Base-by-base conservation (phyloP, 345 rosid species). In the Eucalyptus tenuipes region DNA sequence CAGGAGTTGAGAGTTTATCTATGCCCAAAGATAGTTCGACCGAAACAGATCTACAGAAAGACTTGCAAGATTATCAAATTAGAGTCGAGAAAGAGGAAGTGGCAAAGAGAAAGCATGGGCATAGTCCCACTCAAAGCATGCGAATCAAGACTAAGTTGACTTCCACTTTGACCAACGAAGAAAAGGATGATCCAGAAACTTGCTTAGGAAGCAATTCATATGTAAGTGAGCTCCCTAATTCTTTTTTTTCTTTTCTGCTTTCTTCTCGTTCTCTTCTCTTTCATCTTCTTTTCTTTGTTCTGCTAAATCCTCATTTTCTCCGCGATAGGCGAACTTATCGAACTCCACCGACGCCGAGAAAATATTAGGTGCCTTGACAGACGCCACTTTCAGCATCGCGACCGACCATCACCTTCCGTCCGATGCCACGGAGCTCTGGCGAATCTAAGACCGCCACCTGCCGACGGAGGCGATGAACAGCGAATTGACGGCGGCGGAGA, bases 41-140 rank as follows among this genome's bases (percentile, higher is more conserved):
- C 0, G 29, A 2, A 57, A 22, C 0, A 25, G 13, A 10, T 57
- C 12, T 10, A 22, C 3, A 53, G 7, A 53, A 4, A 20, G 10
- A 8, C 59, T 53, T 53, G 59, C 59, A 3, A 20, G 11, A 53
- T 20, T 53, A 8, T 53, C 59, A 20, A 53, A 53, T 8, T 8
- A 53, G 10, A 53, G 20, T 20, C 0, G 57, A 8, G 25, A 8
- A 20, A 20, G 59, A 53, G 11, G 25, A 53, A 8, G 59, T 8
- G 25, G 25, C 59, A 53, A 52, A 53, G 25, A 53, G 57, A 53
- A 53, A 53, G 59, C 59, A 53, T 20, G 27, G 59, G 27, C 25
- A 8, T 53, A 8, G 20, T 53, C 27, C 0, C 59, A 53, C 27
- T 53, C 27, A 53, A 53, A 8, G 27, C 59, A 53, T 20, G 59